Percentiles rank a stretch among this genome's conserved stretches.
phyloP scores from a whole-genome alignment of 1,284 basidiomycete species.

The Anthracocystis walkeri region DNA sequence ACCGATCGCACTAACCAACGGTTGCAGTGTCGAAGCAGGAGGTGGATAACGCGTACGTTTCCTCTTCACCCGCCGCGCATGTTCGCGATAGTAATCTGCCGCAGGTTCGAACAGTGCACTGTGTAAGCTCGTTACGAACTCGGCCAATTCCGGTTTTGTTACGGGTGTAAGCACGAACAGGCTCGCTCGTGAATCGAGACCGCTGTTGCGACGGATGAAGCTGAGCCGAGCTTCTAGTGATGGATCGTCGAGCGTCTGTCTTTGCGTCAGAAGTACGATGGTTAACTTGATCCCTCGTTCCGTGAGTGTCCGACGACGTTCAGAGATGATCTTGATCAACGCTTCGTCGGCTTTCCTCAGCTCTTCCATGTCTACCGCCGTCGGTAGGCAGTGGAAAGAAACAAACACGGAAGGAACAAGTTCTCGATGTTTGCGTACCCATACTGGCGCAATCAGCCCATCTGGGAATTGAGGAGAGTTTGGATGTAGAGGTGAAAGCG shows the following conservation, averaged over 20 bases:
- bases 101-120: conserved; percentile 87
- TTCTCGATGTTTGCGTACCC: conserved; percentile 93
- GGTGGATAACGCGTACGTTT: conserved; percentile 80
- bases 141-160: conserved; percentile 78
- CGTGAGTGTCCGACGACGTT: conserved; percentile 80
- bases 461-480: conserved; percentile 91
- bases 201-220: conserved; percentile 84
- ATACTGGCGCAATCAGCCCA: conserved; percentile 94
- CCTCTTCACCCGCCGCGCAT: conserved; percentile 87
- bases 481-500: conserved; percentile 87
- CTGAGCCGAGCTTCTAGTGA: conserved; percentile 84
- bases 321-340: conserved; percentile 76
- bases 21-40: conserved; percentile 62
- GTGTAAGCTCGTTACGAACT: conserved; percentile 76
- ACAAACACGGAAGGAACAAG: conserved; percentile 92
- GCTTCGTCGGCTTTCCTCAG: conserved; percentile 76
- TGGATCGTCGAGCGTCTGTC: conserved; percentile 76
- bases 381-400: conserved; percentile 79
- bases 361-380: conserved; percentile 18
- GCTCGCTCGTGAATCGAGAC: conserved; percentile 88
- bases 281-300: conserved; percentile 93
- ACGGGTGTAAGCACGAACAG: conserved; percentile 93
- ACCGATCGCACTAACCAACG: conserved; percentile 55
- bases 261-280: conserved; percentile 89
- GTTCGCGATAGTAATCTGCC: conserved; percentile 89